Percentiles rank a stretch among this genome's conserved stretches.
These are phyloP conservation scores for Trichoderma hamatum DNA, from an alignment of 2,329 filamentous ascomycete genomes.

Conservation along the genomic window DNA sequence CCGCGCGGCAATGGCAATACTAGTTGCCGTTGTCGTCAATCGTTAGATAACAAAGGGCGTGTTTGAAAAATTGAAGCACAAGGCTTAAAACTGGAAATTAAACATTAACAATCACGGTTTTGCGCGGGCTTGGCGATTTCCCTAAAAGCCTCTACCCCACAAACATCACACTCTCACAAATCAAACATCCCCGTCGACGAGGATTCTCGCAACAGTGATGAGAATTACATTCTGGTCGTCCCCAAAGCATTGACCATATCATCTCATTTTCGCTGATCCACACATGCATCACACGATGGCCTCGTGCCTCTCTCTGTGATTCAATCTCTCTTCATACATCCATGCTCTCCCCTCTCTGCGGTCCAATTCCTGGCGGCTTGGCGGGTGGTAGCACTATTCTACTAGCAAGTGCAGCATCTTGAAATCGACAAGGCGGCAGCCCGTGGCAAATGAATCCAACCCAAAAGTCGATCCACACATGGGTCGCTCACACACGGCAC, in stretches of 20 bases:
- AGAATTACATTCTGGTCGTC: slow-evolving; percentile 1
- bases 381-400: background rate
- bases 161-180: background rate
- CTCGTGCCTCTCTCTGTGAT: background rate
- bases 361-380: slow-evolving; percentile 1
- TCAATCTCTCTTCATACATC: background rate
- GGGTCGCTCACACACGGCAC: background rate
- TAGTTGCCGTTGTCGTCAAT: background rate
- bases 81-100: background rate
- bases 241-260: slow-evolving; percentile 12
- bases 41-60: background rate
- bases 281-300: slow-evolving; percentile 14
- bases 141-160: background rate
- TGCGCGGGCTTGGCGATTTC: background rate
- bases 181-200: background rate
- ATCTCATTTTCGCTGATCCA: background rate
- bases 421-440: background rate
- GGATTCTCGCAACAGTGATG: background rate
- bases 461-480: background rate
- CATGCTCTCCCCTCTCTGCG: background rate
- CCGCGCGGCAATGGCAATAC: background rate
- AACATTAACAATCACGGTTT: background rate
- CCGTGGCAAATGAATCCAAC: background rate
- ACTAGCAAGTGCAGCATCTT: background rate
- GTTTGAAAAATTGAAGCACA: background rate